Evolutionary conservation across 257 asterid species (phyloP).

Genomic region (Craterostigma plantagineum): DNA sequence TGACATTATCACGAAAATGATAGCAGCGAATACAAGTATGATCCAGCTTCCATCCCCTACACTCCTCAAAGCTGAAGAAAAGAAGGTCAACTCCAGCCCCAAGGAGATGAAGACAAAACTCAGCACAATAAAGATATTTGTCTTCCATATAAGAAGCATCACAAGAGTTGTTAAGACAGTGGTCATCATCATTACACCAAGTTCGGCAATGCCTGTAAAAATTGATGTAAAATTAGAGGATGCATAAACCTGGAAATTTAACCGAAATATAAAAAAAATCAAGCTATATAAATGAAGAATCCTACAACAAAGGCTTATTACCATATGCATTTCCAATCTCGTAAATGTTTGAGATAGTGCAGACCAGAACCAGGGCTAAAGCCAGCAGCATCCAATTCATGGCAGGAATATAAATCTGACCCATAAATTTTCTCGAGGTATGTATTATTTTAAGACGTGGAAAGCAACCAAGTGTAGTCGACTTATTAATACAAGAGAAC

Average conservation of each 20-base stretch:
- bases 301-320: conserved; percentile 14
- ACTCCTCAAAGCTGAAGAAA: conserved; percentile 84
- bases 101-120: conserved; percentile 51
- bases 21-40: conserved; percentile 65
- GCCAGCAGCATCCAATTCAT: conserved; percentile 95
- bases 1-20: conserved; percentile 66
- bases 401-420: conserved; percentile 94
- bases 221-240: conserved; percentile 13
- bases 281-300: too few species aligned
- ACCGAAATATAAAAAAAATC: too few species aligned
- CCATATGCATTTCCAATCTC: conserved; percentile 99
- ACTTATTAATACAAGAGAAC: conserved; percentile 90
- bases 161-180: conserved; percentile 79
- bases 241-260: too few species aligned
- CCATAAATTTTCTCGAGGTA: conserved; percentile 95
- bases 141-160: conserved; percentile 99
- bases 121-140: conserved; percentile 57
- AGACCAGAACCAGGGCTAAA: conserved; percentile 62
- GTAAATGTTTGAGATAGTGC: conserved; percentile 80
- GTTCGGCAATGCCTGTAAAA: conserved; percentile 78
- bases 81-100: conserved; percentile 82
- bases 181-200: conserved; percentile 98
- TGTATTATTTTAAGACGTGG: conserved; percentile 96
- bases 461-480: conserved; percentile 92
- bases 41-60: conserved; percentile 99